phyloP scores from a whole-genome alignment of 495 filamentous ascomycete genomes.

The Xylaria grammica region DNA sequence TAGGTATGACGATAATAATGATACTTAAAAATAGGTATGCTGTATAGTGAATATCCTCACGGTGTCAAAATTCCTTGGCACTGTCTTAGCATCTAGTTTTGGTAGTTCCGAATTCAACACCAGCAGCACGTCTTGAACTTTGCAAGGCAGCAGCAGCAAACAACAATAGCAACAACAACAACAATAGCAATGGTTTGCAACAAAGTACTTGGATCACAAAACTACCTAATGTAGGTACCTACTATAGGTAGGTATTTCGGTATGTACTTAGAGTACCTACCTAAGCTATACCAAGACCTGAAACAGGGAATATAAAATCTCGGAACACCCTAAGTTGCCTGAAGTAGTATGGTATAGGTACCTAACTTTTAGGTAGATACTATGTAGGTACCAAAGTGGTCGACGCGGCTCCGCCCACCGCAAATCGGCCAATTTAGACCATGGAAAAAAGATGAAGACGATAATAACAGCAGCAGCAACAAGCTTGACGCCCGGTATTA shows the following conservation, averaged over 20 bases:
- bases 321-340: not conserved
- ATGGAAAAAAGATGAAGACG: constrained; percentile 36
- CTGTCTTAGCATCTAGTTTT: not conserved
- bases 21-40: not conserved
- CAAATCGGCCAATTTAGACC: not conserved
- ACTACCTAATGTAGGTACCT: too few species aligned
- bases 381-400: too few species aligned
- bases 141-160: too few species aligned
- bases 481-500: constrained; percentile 28
- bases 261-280: too few species aligned
- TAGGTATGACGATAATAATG: not conserved
- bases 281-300: not conserved
- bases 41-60: constrained; percentile 21
- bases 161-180: too few species aligned
- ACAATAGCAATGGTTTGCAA: too few species aligned
- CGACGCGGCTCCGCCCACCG: not conserved
- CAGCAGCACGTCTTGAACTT: too few species aligned
- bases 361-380: not conserved
- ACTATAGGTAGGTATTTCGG: too few species aligned
- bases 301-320: not conserved
- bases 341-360: constrained; percentile 1
- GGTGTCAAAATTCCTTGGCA: not conserved
- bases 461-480: too few species aligned
- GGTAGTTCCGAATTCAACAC: not conserved
- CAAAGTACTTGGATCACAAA: too few species aligned